These are phyloP conservation scores for Flaveria floridana DNA, from an alignment of 140 eudicot species.

Conservation along the genomic window DNA sequence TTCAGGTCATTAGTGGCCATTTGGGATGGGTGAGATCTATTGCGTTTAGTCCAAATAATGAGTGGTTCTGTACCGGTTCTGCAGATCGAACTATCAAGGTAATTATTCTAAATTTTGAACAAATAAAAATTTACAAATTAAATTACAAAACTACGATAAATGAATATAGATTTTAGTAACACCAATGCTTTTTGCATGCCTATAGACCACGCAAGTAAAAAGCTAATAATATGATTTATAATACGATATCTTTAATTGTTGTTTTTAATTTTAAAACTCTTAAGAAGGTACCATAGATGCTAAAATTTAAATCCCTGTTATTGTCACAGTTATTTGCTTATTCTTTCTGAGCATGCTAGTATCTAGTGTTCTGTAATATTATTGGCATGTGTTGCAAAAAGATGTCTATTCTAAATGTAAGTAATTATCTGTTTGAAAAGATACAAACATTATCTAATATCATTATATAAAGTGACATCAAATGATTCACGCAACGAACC, in stretches of 20 bases:
- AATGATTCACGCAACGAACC: not conserved
- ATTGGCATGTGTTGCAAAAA: not conserved
- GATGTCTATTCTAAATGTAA: not conserved
- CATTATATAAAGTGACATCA: not conserved
- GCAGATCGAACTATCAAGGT: slow-evolving; percentile 98
- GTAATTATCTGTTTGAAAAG: not conserved
- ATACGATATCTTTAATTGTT: not conserved
- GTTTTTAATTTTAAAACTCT: not conserved
- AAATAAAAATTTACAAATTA: not conserved
- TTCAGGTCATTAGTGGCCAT: slow-evolving; percentile 93
- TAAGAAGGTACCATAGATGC: slow-evolving; percentile 2
- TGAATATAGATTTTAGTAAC: not conserved
- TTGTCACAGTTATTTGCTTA: not conserved
- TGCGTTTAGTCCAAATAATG: slow-evolving; percentile 87
- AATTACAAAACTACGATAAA: not conserved
- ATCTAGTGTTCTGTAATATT: not conserved
- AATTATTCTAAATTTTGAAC: not conserved
- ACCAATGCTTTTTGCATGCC: not conserved
- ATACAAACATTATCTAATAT: not conserved
- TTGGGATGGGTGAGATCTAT: slow-evolving; percentile 99
- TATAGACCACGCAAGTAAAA: not conserved
- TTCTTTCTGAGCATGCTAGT: not conserved
- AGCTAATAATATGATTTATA: not conserved
- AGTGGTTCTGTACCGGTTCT: slow-evolving; percentile 97
- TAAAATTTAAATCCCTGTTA: slow-evolving; percentile 3